A percentile compares a stretch with the other conserved stretches of the same genome.
Evolutionary conservation across 2,329 filamentous ascomycete genomes (phyloP).

Genomic region (Onygenales sp.): DNA sequence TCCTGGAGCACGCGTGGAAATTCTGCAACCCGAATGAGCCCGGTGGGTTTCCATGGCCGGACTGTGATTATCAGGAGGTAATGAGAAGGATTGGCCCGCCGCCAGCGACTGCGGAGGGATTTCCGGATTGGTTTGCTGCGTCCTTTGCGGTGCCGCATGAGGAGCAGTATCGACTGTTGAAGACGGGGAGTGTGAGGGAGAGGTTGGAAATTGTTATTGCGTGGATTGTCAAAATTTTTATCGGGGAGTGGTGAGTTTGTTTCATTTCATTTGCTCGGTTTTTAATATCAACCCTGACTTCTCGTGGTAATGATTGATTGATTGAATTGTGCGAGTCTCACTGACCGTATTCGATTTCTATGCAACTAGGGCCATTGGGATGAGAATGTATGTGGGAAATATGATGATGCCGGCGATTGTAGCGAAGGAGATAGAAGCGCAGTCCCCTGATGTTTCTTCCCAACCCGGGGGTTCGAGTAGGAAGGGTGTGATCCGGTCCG

Average conservation of each 20-base stretch:
- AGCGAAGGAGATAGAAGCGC: no score
- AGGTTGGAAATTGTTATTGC: slow-evolving; percentile 71
- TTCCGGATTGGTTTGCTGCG: slow-evolving; percentile 86
- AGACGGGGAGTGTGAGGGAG: slow-evolving; percentile 65
- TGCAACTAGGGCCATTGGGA: no score
- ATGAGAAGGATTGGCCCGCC: slow-evolving; percentile 67
- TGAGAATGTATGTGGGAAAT: no score
- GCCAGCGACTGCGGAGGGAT: slow-evolving; percentile 63
- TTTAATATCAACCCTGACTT: slow-evolving; percentile 6
- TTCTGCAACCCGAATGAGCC: slow-evolving; percentile 63
- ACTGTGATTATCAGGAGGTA: slow-evolving; percentile 48
- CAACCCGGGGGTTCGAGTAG: no score
- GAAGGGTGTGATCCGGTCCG: no score
- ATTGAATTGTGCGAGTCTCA: no score
- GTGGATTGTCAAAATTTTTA: slow-evolving; percentile 68
- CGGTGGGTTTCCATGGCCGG: slow-evolving; percentile 62
- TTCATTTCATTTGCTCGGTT: no score
- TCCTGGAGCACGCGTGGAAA: slow-evolving; percentile 55
- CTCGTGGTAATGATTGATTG: background rate
- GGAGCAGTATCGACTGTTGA: slow-evolving; percentile 69
- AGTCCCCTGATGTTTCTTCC: no score
- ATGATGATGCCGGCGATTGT: no score
- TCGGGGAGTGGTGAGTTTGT: slow-evolving; percentile 56
- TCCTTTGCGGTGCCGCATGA: slow-evolving; percentile 67
- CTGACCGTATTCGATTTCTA: no score